These are phyloP conservation scores for Prillingera fragicola DNA, from an alignment of 1,284 basidiomycete species.

Conservation along the genomic window DNA sequence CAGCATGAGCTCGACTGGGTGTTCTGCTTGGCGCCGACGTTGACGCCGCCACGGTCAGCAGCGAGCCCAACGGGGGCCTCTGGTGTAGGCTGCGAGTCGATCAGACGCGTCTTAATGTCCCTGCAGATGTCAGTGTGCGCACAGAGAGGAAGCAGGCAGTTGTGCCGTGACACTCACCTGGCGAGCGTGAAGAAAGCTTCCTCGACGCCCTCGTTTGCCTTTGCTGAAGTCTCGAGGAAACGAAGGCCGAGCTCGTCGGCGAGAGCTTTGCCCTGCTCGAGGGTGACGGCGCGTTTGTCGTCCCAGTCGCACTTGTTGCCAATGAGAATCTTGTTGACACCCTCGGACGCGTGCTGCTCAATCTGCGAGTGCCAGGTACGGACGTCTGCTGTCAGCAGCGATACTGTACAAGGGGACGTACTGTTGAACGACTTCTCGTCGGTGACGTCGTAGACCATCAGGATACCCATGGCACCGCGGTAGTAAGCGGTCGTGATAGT, in stretches of 20 bases:
- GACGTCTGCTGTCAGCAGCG: constrained; percentile 62
- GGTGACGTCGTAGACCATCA: constrained; percentile 97
- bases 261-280: constrained; percentile 64
- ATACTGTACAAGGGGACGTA: constrained; percentile 49
- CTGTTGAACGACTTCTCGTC: constrained; percentile 98
- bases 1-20: constrained; percentile 34
- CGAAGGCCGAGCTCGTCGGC: constrained; percentile 78
- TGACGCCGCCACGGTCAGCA: constrained; percentile 35
- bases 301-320: constrained; percentile 99
- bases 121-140: constrained; percentile 50
- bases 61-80: constrained; percentile 32
- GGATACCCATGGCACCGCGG: constrained; percentile 98
- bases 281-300: constrained; percentile 85
- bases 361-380: constrained; percentile 98
- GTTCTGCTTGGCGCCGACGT: constrained; percentile 35
- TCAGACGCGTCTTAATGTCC: constrained; percentile 93
- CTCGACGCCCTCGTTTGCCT: constrained; percentile 96
- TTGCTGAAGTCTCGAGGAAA: constrained; percentile 98
- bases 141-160: too few species aligned
- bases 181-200: constrained; percentile 98
- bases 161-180: constrained; percentile 60
- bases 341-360: constrained; percentile 97
- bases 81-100: constrained; percentile 83
- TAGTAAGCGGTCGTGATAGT: constrained; percentile 99
- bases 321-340: constrained; percentile 97